Base-by-base conservation (phyloP, 768 basidiomycete species). In the Naganishia kalamii region DNA sequence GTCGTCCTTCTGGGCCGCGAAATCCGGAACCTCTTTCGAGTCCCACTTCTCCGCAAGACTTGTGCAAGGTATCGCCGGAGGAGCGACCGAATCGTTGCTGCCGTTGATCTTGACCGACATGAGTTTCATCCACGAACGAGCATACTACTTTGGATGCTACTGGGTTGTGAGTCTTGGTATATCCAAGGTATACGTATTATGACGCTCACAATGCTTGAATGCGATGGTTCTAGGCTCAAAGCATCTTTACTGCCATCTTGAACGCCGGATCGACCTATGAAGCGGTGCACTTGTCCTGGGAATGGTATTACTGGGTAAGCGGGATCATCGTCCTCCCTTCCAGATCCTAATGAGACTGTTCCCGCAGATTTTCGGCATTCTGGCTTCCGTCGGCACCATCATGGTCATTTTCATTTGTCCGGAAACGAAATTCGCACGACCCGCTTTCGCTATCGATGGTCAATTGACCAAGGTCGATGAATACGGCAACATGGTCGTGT, bases 271-370 rank as follows among this genome's bases (percentile, higher is more conserved):
- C 37, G 4, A 47, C 61, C n/a, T 62, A 62, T 48, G 61, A 62
- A 43, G 61, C 61, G 19, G 35, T 47, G 19, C 25, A 62, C 33
- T 44, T 62, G 10, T 4, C 47, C 46, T 62, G 61, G 61, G 19
- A 43, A 5, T 62, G 61, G 61, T 62, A 62, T 30, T 62, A 62
- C 23, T 62, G 61, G 61, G 61, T 62, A 13, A 46, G 61, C 35
- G 19, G 41, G 4, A 32, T 30, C 13, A n/a, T 27, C 27, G 2
- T 29, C 35, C 30, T 2, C 43, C 44, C 10, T 27, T 13, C 19
- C 43, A 25, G 15, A 17, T 43, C 19, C 27, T 33, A 3, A 6
- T 32, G n/a, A 46, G 23, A 17, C 27, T 5, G 47, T 15, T 30
- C 25, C 5, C 32, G 4, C 29, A 62, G 61, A 62, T 62, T 44